phyloP scores from a whole-genome alignment of 352 stramenopile species.

The Aphanomyces astaci region DNA sequence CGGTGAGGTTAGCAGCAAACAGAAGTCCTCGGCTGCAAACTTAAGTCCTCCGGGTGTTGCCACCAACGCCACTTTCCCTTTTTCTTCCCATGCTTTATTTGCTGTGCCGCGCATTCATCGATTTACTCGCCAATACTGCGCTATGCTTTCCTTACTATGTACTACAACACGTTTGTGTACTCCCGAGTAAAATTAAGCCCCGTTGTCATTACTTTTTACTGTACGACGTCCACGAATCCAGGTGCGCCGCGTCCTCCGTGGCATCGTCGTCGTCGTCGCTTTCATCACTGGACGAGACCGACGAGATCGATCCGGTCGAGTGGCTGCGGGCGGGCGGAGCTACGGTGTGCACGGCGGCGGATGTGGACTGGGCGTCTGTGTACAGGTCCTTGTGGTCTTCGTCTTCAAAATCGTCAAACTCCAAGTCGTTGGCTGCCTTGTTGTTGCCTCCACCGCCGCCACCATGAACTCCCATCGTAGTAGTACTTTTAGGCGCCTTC shows the following conservation, averaged over 20 bases:
- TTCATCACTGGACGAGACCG: neutral
- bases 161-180: too few species aligned
- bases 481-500: neutral
- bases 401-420: conserved; percentile 7
- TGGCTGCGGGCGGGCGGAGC: neutral
- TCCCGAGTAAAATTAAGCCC: too few species aligned
- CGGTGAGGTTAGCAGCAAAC: too few species aligned
- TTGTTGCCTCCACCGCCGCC: neutral
- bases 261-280: neutral
- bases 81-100: too few species aligned
- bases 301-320: neutral
- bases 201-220: conserved; percentile 9
- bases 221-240: neutral
- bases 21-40: too few species aligned
- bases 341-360: neutral
- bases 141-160: too few species aligned
- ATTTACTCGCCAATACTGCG: too few species aligned
- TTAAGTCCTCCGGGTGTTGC: too few species aligned
- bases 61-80: too few species aligned
- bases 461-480: too few species aligned
- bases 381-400: conserved; percentile 1
- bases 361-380: neutral
- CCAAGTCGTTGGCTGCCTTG: neutral
- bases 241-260: neutral
- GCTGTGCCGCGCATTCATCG: too few species aligned